Evolutionary conservation across 2,329 filamentous ascomycete genomes (phyloP), one percentile per base, ranked within the genome.

Genomic region (Hyphodiscus sp.): DNA sequence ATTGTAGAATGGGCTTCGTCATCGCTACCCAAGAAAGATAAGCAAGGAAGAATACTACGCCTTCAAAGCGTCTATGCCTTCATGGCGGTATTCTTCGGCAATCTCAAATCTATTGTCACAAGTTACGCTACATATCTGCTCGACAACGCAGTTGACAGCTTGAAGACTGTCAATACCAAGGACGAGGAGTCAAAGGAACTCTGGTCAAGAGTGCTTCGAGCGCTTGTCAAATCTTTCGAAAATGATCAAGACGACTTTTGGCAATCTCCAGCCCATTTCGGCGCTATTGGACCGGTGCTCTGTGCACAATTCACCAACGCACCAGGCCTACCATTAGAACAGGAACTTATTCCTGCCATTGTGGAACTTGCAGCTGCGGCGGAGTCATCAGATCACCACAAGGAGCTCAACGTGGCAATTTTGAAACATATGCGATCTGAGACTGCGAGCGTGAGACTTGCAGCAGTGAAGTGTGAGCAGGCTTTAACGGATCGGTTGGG

Each of bases 171-270:
- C 9, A 71, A 77, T 61, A 64, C 69, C 5, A 71, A 71, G 55
- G 72, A 76, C 52, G 73, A 75, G 16, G 66, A 72, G 18, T 76
- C 80, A 19, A 77, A 82, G 61, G 71, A 76, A 45, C 78, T 96
- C 3, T 89, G 89, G 79, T 74, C 76, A 42, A 80, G 81, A 18
- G 81, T 89, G 2, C 78, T 97, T 49, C 74, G 76, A 50, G 87
- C 90, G 19, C 76, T 97, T 45, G 75, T 79, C 26, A 85, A 83
- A 61, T 86, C 83, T 62, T 96, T 97, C 66, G 80, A 87, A 70
- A 83, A 96, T 68, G 94, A 97, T 67, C 88, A 95, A 71, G 91
- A 95, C 68, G 87, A 91, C 70, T 97, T 96, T 75, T 97, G 91
- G 91, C 91, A 96, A 76, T 83, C 88, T 0, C 92, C 94, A 0